Conservation (phyloP, 306 rosid genomes). For the Vachellia pachyceras region DNA sequence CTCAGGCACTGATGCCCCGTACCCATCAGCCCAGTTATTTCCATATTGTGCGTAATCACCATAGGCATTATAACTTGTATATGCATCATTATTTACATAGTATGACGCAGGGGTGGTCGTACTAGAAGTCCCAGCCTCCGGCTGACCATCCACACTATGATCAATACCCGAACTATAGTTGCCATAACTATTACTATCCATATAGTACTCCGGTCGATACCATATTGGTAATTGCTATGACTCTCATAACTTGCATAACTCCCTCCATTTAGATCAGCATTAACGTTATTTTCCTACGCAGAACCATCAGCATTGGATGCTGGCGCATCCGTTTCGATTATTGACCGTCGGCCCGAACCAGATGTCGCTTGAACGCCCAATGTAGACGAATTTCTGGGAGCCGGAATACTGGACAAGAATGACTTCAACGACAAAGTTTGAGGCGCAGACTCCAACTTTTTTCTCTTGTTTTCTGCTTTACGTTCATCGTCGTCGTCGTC, state of each 20-base stretch:
- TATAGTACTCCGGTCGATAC: conserved; percentile 46
- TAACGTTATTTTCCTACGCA: conserved; percentile 12
- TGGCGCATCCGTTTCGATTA: conserved; percentile 50
- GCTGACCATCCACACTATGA: conserved; percentile 32
- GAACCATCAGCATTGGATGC: conserved; percentile 35
- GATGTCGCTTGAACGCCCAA: conserved; percentile 66
- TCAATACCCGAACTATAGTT: conserved; percentile 41
- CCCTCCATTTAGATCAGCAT: conserved; percentile 43
- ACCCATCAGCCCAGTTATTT: conserved; percentile 54
- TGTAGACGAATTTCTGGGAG: conserved; percentile 67
- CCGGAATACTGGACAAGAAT: conserved; percentile 79
- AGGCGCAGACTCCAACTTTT: conserved; percentile 44
- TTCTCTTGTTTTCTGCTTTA: conserved; percentile 45
- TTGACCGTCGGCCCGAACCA: conserved; percentile 72
- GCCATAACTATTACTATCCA: conserved; percentile 45
- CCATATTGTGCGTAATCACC: conserved; percentile 55
- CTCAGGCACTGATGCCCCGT: conserved; percentile 33
- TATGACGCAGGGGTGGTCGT: conserved; percentile 36
- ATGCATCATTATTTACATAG: conserved; percentile 44
- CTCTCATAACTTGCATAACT: conserved; percentile 39
- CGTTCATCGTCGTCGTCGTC: conserved; percentile 56
- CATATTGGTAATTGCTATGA: conserved; percentile 40
- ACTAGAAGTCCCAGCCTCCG: conserved; percentile 46
- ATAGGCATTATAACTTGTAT: conserved; percentile 47
- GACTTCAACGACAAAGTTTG: conserved; percentile 63